phyloP scores from a whole-genome alignment of 1,284 basidiomycete species.

The Earliella scabrosa region DNA sequence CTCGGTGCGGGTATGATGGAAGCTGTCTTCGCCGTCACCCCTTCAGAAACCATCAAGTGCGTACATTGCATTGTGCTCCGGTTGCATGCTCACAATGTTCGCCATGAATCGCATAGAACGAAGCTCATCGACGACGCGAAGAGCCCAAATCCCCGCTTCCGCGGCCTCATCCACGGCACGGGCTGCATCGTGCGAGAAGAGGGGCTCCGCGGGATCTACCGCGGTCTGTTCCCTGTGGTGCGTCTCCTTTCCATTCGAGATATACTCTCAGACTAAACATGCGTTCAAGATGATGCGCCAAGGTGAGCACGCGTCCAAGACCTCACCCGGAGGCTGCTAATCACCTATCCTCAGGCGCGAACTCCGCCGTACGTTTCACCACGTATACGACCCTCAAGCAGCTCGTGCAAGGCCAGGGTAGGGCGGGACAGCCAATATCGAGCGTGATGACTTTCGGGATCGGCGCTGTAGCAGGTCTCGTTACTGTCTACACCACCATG shows the following conservation, averaged over 20 bases:
- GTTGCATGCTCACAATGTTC: background rate
- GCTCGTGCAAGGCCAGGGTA: constrained; percentile 83
- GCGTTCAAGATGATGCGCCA: constrained; percentile 87
- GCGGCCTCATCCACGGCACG: constrained; percentile 90
- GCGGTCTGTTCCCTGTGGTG: constrained; percentile 94
- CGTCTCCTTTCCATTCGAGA: constrained; percentile 36
- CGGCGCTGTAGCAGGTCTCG: constrained; percentile 90
- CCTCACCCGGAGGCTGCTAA: background rate
- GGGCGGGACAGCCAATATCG: constrained; percentile 86
- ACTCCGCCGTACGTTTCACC: constrained; percentile 96
- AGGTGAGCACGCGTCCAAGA: constrained; percentile 41
- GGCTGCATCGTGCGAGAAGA: constrained; percentile 83
- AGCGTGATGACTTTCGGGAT: constrained; percentile 93
- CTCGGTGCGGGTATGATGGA: constrained; percentile 95
- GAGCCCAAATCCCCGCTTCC: constrained; percentile 82
- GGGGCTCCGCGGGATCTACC: constrained; percentile 84
- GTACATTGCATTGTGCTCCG: constrained; percentile 29
- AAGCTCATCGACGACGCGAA: constrained; percentile 97
- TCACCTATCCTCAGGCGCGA: constrained; percentile 57
- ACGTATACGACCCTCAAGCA: constrained; percentile 94
- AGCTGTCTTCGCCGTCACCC: constrained; percentile 94
- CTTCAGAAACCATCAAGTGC: constrained; percentile 98
- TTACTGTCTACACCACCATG: constrained; percentile 96
- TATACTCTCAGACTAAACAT: background rate
- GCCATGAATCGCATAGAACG: constrained; percentile 62